phyloP scores from a whole-genome alignment of 2,329 filamentous ascomycete species.

The Scedosporium aurantiacum region DNA sequence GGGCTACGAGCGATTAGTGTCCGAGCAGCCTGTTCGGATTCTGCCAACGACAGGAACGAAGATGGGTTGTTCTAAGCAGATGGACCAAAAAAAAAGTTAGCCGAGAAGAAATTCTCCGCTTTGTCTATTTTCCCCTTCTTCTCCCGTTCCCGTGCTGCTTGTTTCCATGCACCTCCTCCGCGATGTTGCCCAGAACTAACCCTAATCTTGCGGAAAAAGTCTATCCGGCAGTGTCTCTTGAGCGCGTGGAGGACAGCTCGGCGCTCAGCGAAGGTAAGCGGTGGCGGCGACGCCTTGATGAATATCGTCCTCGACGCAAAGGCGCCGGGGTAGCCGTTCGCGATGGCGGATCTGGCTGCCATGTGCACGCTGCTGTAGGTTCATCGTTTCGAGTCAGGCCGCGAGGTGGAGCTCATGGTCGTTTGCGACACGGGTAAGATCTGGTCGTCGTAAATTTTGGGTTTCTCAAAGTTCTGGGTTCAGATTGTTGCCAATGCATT shows the following conservation, averaged over 20 bases:
- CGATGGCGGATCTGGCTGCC: not conserved
- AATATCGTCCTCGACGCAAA: slow-evolving; percentile 9
- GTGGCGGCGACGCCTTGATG: slow-evolving; percentile 39
- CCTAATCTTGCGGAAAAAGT: slow-evolving; percentile 39
- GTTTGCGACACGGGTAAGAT: not conserved
- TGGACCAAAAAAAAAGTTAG: not conserved
- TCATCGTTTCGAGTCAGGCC: not conserved
- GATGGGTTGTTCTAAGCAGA: slow-evolving; percentile 31
- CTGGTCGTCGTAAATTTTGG: not conserved
- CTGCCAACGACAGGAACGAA: slow-evolving; percentile 39
- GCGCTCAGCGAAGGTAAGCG: slow-evolving; percentile 41
- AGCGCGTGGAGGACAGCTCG: slow-evolving; percentile 42
- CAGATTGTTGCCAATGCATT: too few species aligned
- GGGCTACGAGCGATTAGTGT: slow-evolving; percentile 34
- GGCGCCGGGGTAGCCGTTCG: not conserved
- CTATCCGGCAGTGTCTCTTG: slow-evolving; percentile 36
- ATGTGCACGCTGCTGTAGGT: not conserved
- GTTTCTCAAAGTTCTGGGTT: not conserved
- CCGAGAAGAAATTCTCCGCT: not conserved
- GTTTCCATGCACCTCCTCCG: not conserved
- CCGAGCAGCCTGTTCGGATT: slow-evolving; percentile 25
- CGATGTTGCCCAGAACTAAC: slow-evolving; percentile 15
- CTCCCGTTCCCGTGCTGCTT: not conserved
- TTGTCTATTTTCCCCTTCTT: not conserved
- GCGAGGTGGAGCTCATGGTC: not conserved